These are phyloP conservation scores for Porosira glacialis DNA, from an alignment of 352 stramenopile species.

Conservation along the genomic window DNA sequence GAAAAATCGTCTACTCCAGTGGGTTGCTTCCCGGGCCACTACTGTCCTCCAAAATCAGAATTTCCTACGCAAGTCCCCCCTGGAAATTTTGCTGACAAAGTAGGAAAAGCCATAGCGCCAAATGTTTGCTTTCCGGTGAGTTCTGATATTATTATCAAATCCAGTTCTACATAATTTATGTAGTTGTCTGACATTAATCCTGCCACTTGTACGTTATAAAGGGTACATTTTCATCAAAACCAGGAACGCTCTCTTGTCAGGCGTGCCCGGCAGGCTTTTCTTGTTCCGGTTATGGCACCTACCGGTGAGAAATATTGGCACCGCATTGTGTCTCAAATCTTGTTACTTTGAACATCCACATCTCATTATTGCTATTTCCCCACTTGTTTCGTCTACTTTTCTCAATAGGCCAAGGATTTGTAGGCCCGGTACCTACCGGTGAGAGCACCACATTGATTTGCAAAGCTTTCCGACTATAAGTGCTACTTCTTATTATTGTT, in stretches of 20 bases:
- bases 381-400: no score
- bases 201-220: no score
- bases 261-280: constrained; percentile 91
- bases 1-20: constrained; percentile 82
- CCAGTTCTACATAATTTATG: no score
- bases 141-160: no score
- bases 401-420: constrained; percentile 93
- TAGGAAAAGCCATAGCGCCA: constrained; percentile 85
- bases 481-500: no score
- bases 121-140: constrained; percentile 95
- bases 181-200: no score
- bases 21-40: constrained; percentile 93
- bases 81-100: constrained; percentile 86
- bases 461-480: no score
- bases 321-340: no score
- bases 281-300: constrained; percentile 92
- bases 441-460: no score
- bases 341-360: no score
- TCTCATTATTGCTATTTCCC: no score
- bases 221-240: constrained; percentile 93
- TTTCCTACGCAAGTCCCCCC: constrained; percentile 87
- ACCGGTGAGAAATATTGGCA: no score
- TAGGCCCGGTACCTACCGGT: constrained; percentile 88
- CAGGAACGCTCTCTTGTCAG: constrained; percentile 84
- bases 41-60: constrained; percentile 88